Base-by-base conservation (phyloP, 2,329 filamentous ascomycete species). In the Calonectria hawksworthii region DNA sequence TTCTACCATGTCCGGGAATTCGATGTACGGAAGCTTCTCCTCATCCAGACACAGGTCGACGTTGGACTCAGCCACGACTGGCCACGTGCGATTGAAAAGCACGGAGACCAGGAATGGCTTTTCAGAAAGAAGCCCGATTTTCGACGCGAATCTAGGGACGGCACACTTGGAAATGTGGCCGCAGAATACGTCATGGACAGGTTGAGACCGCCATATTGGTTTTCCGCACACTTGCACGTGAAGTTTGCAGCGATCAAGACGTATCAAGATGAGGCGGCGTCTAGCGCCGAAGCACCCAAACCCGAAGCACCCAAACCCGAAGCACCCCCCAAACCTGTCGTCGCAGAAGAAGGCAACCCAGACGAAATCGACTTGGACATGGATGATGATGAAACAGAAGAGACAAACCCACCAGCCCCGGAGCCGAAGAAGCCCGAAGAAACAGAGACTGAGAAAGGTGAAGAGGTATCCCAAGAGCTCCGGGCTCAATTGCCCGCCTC, bases 51-150 rank as follows among this genome's bases (percentile, higher is more conserved):
- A 23, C 96, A 98, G 82, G 93, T 99, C 47, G 97, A 99, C 79
- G 88, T 99, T 56, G 96, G 96, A 3, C 86, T 99, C 68, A 98
- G 96, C 79, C 97, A 99, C 83, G 97, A 99, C 86, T 99, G 97
- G 97, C 97, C 97, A 0, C 92, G 93, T 65, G 93, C 90, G 0
- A 92, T 99, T 69, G 97, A 98, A 85, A 92, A 91, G 83, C 90
- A 92, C 76, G 97, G 97, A 7, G 90, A 99, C 82, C 86, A 90
- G 61, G 86, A 89, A 63, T 86, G 87, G 52, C 86, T 99, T 1
- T 98, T 96, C 83, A 88, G 86, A 36, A 90, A 88, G 83, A 99
- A 99, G 86, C 90, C 89, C 0, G 89, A 92, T 80, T 97, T 99
- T 77, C 89, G 92, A 77, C 86, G 91, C 65, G 97, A 99, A 83